These are phyloP conservation scores for Paecilomyces niveus DNA, from an alignment of 2,329 filamentous ascomycete genomes.

Conservation along the genomic window DNA sequence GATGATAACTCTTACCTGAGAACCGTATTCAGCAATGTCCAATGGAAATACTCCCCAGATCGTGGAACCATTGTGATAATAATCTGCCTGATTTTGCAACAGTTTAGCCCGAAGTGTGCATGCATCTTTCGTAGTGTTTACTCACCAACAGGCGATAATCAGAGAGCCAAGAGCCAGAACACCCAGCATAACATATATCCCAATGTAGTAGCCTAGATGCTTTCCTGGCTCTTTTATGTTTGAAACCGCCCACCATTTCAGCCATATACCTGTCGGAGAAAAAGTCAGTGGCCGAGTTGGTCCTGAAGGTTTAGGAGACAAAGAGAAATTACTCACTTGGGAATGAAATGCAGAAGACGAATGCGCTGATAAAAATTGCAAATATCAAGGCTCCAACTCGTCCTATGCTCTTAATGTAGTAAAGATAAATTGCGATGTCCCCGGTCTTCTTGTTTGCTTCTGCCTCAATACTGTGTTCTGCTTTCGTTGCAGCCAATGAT, in stretches of 20 bases:
- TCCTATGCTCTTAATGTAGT: slow-evolving; percentile 33
- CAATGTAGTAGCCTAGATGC: slow-evolving; percentile 29
- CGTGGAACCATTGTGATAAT: slow-evolving; percentile 49
- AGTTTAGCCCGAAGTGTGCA: slow-evolving; percentile 1
- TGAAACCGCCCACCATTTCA: slow-evolving; percentile 35
- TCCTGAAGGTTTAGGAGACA: not conserved
- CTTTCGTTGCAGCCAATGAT: slow-evolving; percentile 4
- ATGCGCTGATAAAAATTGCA: slow-evolving; percentile 28
- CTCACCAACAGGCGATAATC: slow-evolving; percentile 29
- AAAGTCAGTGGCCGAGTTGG: not conserved
- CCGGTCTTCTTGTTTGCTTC: slow-evolving; percentile 27
- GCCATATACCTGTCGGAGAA: slow-evolving; percentile 26
- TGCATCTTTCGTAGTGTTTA: not conserved
- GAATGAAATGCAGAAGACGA: slow-evolving; percentile 36
- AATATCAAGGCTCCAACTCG: slow-evolving; percentile 28
- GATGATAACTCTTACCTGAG: slow-evolving; percentile 26
- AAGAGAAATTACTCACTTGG: slow-evolving; percentile 20
- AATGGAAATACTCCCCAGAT: slow-evolving; percentile 46
- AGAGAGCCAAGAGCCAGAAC: slow-evolving; percentile 29
- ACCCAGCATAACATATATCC: slow-evolving; percentile 34
- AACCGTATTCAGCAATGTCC: slow-evolving; percentile 41
- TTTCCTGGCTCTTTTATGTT: slow-evolving; percentile 28
- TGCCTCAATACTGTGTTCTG: slow-evolving; percentile 14
- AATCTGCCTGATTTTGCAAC: slow-evolving; percentile 31
- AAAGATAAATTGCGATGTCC: slow-evolving; percentile 37